These are phyloP conservation scores for Backusella morwellensis DNA, from an alignment of 192 early-diverging fungal species.

Conservation along the genomic window DNA sequence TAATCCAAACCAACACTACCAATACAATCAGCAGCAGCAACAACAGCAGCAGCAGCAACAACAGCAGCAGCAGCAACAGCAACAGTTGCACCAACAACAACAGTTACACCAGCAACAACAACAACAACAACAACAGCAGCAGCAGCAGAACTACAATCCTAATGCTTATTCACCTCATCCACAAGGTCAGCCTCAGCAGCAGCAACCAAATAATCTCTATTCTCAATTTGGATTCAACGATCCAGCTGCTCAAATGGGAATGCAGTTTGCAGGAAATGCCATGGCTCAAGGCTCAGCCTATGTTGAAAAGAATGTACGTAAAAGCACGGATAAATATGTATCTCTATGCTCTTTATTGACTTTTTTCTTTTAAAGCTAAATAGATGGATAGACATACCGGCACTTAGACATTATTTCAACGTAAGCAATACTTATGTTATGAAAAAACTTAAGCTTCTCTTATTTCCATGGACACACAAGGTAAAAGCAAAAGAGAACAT, in stretches of 20 bases:
- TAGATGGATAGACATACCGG: conserved; percentile 81
- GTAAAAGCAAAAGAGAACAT: conserved; percentile 30
- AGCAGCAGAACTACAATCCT: background rate
- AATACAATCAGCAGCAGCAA: conserved; percentile 17
- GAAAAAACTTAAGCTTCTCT: conserved; percentile 76
- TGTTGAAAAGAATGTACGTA: conserved; percentile 86
- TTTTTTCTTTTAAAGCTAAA: conserved; percentile 52
- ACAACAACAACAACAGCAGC: background rate
- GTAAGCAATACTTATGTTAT: conserved; percentile 94
- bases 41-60: conserved; percentile 38
- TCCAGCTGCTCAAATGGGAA: conserved; percentile 85
- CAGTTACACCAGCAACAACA: conserved; percentile 25
- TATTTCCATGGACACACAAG: conserved; percentile 90
- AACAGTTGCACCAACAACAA: conserved; percentile 3
- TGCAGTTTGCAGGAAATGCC: conserved; percentile 89
- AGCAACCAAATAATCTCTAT: conserved; percentile 33
- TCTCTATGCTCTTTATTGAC: background rate
- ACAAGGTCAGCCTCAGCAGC: conserved; percentile 12
- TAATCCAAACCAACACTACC: conserved; percentile 32
- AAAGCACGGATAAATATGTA: background rate
- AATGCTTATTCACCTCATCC: conserved; percentile 14
- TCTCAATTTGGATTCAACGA: conserved; percentile 58
- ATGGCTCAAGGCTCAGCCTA: conserved; percentile 82
- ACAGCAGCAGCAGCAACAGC: background rate
- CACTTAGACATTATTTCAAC: conserved; percentile 91